Conservation (phyloP, 1,284 basidiomycete species). For the Rugosomyces carneus region DNA sequence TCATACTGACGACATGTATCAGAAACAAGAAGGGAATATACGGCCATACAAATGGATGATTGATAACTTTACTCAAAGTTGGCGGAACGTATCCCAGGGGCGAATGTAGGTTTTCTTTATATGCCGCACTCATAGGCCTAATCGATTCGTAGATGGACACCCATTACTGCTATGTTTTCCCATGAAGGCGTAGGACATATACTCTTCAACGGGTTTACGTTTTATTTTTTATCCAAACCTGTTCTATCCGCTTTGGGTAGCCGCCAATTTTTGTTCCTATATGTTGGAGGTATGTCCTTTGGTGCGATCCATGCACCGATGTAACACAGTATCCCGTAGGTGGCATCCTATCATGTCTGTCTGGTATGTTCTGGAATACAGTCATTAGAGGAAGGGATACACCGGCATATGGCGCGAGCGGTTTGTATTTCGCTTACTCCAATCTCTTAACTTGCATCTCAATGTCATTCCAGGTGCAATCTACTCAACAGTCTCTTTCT, state of each 20-base stretch:
- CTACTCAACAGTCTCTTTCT: conserved; percentile 65
- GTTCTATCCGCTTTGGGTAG: conserved; percentile 69
- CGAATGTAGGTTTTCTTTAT: conserved; percentile 48
- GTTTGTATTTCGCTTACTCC: conserved; percentile 30
- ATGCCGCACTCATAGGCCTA: conserved; percentile 1
- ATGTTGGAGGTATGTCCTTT: conserved; percentile 61
- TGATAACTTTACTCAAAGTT: conserved; percentile 62
- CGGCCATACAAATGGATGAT: conserved; percentile 52
- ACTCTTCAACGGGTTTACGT: conserved; percentile 73
- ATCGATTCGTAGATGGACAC: conserved; percentile 61
- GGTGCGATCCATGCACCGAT: too few relatives aligned
- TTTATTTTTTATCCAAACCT: conserved; percentile 73
- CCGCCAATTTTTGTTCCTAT: conserved; percentile 66
- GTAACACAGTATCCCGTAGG: too few relatives aligned
- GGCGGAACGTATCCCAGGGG: conserved; percentile 61
- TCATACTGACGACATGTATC: neutral
- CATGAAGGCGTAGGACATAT: conserved; percentile 64
- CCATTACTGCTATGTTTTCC: conserved; percentile 72
- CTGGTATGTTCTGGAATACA: conserved; percentile 55
- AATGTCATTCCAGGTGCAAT: conserved; percentile 52
- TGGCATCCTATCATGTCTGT: conserved; percentile 56
- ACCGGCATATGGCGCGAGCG: conserved; percentile 71
- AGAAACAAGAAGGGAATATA: conserved; percentile 41
- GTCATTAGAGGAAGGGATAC: conserved; percentile 36
- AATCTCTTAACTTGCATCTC: conserved; percentile 5